A percentile compares a stretch with the other conserved stretches of the same genome.
Evolutionary conservation across 139 green algal species (phyloP).

Genomic region (Coelastrella sp.): DNA sequence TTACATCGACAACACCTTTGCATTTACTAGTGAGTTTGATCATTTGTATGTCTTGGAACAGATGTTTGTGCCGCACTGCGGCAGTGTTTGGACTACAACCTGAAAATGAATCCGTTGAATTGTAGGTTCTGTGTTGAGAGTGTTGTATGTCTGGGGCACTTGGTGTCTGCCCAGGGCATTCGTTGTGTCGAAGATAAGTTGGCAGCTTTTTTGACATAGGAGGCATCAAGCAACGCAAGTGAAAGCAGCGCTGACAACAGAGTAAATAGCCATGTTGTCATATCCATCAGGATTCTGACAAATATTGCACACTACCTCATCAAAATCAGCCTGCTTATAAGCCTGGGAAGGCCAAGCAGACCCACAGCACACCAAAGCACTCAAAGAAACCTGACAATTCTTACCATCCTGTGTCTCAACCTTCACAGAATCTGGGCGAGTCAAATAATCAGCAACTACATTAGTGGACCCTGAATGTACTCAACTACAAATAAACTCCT

Average conservation of each 20-base stretch:
- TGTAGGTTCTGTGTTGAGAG: conserved; percentile 18
- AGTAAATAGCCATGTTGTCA: conserved; percentile 48
- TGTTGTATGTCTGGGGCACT: conserved; percentile 39
- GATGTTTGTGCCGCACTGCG: conserved; percentile 30
- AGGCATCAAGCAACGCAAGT: too few relatives aligned
- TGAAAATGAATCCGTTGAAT: conserved; percentile 40
- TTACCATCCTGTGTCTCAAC: background rate
- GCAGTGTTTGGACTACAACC: background rate
- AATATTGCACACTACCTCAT: background rate
- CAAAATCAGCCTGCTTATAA: conserved; percentile 24
- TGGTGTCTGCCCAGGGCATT: conserved; percentile 45
- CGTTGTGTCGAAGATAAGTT: conserved; percentile 44
- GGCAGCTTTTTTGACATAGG: conserved; percentile 36
- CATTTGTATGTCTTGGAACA: background rate
- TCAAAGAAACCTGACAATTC: background rate
- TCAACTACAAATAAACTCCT: conserved; percentile 42
- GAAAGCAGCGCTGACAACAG: too few relatives aligned
- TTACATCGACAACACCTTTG: background rate
- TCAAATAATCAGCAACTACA: conserved; percentile 45
- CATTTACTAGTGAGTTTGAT: conserved; percentile 26
- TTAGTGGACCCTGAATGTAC: conserved; percentile 45
- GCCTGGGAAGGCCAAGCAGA: background rate
- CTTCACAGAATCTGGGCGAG: background rate
- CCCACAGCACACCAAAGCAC: background rate
- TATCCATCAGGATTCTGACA: conserved; percentile 30